Base-by-base conservation (phyloP, 1,284 basidiomycete species). In the Rhodofomes roseus region DNA sequence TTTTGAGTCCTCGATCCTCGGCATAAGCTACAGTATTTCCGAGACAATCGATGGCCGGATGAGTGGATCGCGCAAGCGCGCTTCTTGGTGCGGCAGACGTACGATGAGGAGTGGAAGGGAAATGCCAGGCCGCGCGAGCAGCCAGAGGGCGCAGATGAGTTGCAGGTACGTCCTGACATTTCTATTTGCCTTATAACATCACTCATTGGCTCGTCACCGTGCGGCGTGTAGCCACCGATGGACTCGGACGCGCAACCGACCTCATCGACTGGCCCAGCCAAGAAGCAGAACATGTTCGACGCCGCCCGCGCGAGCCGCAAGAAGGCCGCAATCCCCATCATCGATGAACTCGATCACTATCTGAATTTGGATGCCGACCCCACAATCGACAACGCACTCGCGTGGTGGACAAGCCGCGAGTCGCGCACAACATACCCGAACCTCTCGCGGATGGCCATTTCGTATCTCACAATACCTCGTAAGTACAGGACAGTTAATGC, bases 381-480 rank as follows among this genome's bases (percentile, higher is more conserved):
- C 6, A 50, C 5, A 12, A 29, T 50, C 25, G 16, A 25, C n/a
- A 50, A 50, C 7, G 46, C 25, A 29, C 46, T 76, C 22, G 2
- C 12, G 9, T 77, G 74, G 74, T 77, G 72, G 41, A 9, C 18
- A 2, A 29, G 23, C 72, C 54, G 53, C 27, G 66, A 70, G 22
- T 39, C 61, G 3, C 25, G 56, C 8, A 7, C 18, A 0, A 59
- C 58, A 5, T 75, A 69, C 54, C 71, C 71, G 4, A 40, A 25
- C 2, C 67, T 75, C 6, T 71, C 70, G 8, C 58, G 58, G 2
- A 74, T 75, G 70, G 72, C 71, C 0, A 37, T 66, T 0, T 63
- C 71, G 58, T 76, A 74, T 54, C 62, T 75, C 1, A 65, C 65
- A 1, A 72, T 73, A 20, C 73, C 68, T 62, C 69, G 71, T 76